A percentile compares a stretch with the other conserved stretches of the same genome.
These are phyloP conservation scores for Infundibulicybe gibba DNA, from an alignment of 768 basidiomycete species.

Conservation along the genomic window DNA sequence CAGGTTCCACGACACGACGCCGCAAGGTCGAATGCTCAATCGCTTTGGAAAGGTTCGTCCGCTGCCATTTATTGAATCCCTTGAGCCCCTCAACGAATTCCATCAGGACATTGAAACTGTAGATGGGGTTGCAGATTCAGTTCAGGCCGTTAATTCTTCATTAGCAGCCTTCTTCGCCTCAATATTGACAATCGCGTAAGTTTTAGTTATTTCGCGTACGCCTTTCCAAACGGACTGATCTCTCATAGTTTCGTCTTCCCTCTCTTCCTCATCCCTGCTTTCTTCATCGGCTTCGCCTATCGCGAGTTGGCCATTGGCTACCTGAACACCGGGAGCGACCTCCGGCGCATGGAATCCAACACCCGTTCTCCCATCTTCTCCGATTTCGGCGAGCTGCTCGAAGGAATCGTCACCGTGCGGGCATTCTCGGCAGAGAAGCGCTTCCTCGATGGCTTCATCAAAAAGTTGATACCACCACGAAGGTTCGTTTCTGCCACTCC, in stretches of 20 bases:
- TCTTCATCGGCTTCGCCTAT: constrained; percentile 59
- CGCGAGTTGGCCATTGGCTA: constrained; percentile 52
- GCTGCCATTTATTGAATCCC: not conserved
- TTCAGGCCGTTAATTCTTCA: constrained; percentile 57
- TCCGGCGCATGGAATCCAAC: too few relatives aligned
- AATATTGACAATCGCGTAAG: constrained; percentile 50
- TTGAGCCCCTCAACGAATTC: not conserved
- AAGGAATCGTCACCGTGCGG: too few relatives aligned
- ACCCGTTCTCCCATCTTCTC: constrained; percentile 32
- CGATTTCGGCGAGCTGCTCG: not conserved
- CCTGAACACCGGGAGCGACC: constrained; percentile 59
- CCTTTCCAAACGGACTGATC: constrained; percentile 27
- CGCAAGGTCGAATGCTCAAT: too few relatives aligned
- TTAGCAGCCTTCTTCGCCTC: constrained; percentile 59
- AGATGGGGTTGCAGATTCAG: constrained; percentile 56
- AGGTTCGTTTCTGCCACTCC: too few relatives aligned
- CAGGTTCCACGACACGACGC: too few relatives aligned
- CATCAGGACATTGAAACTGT: too few relatives aligned
- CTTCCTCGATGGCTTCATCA: too few relatives aligned
- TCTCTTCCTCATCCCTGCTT: too few relatives aligned
- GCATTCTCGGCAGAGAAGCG: too few relatives aligned
- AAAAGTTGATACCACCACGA: too few relatives aligned
- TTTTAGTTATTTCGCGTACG: not conserved
- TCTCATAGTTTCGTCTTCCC: constrained; percentile 66
- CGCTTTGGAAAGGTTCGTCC: constrained; percentile 62